phyloP scores from a whole-genome alignment of 371 early-diverging fungal species.

The Saksenaea vasiformis region DNA sequence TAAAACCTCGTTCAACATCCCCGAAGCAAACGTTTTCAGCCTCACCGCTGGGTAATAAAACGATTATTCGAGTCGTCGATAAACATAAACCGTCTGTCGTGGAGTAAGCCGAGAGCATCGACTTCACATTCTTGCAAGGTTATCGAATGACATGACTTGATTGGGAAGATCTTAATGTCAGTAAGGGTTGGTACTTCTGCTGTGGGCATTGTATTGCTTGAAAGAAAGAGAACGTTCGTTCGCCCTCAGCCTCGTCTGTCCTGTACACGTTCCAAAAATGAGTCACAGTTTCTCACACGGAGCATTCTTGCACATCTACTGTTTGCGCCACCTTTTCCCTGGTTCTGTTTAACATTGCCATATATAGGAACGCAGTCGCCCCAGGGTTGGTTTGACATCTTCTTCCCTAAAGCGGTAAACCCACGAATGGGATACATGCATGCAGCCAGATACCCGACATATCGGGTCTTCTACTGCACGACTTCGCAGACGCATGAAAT shows the following conservation, averaged over 20 bases:
- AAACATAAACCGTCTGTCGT: slow-evolving; percentile 51
- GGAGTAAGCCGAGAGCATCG: slow-evolving; percentile 31
- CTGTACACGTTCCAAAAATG: neutral
- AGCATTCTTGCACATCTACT: neutral
- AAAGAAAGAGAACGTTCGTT: neutral
- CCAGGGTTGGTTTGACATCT: too few species aligned
- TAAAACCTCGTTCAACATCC: neutral
- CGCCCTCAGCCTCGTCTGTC: neutral
- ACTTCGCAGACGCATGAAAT: too few species aligned
- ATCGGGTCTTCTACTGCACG: too few species aligned
- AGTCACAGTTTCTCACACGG: slow-evolving; percentile 2
- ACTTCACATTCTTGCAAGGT: slow-evolving; percentile 34
- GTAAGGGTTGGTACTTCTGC: slow-evolving; percentile 18
- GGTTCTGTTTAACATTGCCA: neutral
- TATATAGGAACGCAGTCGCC: too few species aligned
- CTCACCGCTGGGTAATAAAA: slow-evolving; percentile 48
- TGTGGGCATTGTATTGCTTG: neutral
- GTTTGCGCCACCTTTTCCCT: neutral
- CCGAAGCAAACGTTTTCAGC: neutral
- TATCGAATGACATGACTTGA: slow-evolving; percentile 49
- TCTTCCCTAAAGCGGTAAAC: too few species aligned
- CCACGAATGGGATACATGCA: too few species aligned
- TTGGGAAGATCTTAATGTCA: slow-evolving; percentile 38
- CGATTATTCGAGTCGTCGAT: slow-evolving; percentile 33
- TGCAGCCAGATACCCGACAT: too few species aligned